Percentiles rank a stretch among this genome's conserved stretches.
phyloP scores from a whole-genome alignment of 176 grass and related monocot genomes.

The Dendrocalamus sinicus region DNA sequence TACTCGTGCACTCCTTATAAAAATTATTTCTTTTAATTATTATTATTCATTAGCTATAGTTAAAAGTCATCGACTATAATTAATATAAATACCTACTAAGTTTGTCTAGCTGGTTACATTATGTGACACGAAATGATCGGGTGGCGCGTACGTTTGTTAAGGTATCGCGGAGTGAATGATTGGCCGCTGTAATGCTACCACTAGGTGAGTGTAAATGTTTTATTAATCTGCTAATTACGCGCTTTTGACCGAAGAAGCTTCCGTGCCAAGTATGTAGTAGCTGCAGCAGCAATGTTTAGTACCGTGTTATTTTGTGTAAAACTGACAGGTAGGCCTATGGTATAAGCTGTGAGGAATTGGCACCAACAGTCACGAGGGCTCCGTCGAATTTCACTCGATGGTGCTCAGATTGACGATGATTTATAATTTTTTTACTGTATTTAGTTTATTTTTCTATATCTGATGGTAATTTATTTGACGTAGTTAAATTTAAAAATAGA shows the following conservation, averaged over 20 bases:
- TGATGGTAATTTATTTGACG: too few relatives aligned
- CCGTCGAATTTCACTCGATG: background rate
- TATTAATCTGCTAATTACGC: slow-evolving; percentile 1
- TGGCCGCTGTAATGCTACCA: background rate
- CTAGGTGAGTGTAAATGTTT: slow-evolving; percentile 10
- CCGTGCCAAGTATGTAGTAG: slow-evolving; percentile 15
- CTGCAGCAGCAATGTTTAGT: background rate
- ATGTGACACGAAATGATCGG: slow-evolving; percentile 38
- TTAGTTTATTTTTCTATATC: too few relatives aligned
- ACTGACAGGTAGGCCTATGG: background rate
- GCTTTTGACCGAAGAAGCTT: slow-evolving; percentile 46
- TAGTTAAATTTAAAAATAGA: too few relatives aligned
- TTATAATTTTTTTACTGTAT: too few relatives aligned
- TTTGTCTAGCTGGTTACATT: slow-evolving; percentile 11
- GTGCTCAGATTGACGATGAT: too few relatives aligned
- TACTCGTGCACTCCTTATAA: too few relatives aligned
- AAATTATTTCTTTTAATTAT: too few relatives aligned
- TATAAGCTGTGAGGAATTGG: background rate
- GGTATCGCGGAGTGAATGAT: slow-evolving; percentile 23
- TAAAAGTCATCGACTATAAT: too few relatives aligned
- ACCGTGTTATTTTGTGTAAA: background rate
- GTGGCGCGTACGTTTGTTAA: slow-evolving; percentile 6
- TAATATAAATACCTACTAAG: background rate
- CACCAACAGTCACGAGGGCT: background rate
- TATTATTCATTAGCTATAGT: too few relatives aligned